Evolutionary conservation across 1,284 basidiomycete species (phyloP).

Genomic region (Boletellus dicymbophilus): DNA sequence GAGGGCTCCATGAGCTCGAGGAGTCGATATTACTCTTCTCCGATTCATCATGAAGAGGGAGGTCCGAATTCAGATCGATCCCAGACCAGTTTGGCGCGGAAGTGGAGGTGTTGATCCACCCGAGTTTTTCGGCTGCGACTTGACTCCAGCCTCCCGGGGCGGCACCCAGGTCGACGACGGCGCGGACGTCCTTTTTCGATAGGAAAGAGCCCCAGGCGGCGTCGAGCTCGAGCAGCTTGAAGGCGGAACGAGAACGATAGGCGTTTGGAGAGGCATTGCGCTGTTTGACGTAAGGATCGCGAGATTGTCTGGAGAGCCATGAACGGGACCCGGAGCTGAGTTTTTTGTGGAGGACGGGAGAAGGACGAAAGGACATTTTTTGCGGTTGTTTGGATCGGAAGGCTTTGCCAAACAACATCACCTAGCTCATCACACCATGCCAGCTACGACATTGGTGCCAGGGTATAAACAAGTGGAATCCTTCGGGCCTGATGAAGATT

Average conservation of each 20-base stretch:
- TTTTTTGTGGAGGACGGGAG: conserved; percentile 28
- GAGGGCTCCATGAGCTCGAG: conserved; percentile 6
- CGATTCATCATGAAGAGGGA: too few species aligned
- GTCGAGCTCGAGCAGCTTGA: conserved; percentile 81
- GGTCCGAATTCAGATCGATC: too few species aligned
- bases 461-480: conserved; percentile 63
- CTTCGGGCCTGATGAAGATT: conserved; percentile 61
- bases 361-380: conserved; percentile 34
- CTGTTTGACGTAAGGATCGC: conserved; percentile 69
- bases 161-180: conserved; percentile 82
- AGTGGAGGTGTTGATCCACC: conserved; percentile 35
- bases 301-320: conserved; percentile 65
- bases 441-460: conserved; percentile 35
- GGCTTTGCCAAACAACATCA: conserved; percentile 14
- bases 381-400: conserved; percentile 24
- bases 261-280: conserved; percentile 45
- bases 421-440: conserved; percentile 8
- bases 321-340: conserved; percentile 41
- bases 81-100: too few species aligned
- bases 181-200: conserved; percentile 47
- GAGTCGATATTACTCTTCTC: not conserved
- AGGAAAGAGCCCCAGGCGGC: conserved; percentile 54
- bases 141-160: conserved; percentile 92
- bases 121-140: conserved; percentile 66
- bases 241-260: conserved; percentile 81